Conservation (phyloP, 208 protist genomes). For the Strigomonas culicis region DNA sequence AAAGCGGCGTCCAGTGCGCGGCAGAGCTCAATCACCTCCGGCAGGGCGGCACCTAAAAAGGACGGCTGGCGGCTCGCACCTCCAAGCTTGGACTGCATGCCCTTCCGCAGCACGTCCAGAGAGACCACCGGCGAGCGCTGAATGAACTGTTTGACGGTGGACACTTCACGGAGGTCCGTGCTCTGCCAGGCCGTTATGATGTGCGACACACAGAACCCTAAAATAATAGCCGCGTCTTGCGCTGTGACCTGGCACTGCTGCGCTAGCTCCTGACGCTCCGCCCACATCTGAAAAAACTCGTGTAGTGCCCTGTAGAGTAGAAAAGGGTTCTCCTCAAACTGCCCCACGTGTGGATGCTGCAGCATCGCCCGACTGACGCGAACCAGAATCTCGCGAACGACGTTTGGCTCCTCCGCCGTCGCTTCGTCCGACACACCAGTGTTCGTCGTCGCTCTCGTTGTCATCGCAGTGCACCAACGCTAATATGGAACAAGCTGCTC, state of each 20-base stretch:
- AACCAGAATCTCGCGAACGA: constrained; percentile 29
- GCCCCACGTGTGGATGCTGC: constrained; percentile 23
- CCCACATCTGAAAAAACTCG: constrained; percentile 34
- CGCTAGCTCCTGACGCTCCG: constrained; percentile 21
- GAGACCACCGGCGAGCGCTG: constrained; percentile 15
- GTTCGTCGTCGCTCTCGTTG: no score
- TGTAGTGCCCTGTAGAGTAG: constrained; percentile 39
- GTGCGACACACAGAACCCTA: constrained; percentile 18
- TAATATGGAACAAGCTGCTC: no score
- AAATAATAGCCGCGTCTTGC: constrained; percentile 20
- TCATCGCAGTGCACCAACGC: no score
- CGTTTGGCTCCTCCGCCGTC: background rate
- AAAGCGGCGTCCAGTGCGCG: constrained; percentile 39
- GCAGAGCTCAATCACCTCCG: constrained; percentile 46
- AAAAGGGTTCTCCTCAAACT: constrained; percentile 12
- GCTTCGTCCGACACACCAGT: background rate
- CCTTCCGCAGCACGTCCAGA: constrained; percentile 21
- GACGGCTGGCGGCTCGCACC: constrained; percentile 8
- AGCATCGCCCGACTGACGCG: constrained; percentile 54
- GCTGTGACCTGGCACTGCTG: constrained; percentile 14
- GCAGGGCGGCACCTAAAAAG: constrained; percentile 21
- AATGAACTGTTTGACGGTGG: constrained; percentile 14
- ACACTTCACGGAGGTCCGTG: background rate
- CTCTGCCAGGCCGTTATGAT: background rate
- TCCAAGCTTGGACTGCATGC: background rate